Evolutionary conservation across 148 eudicot genomes (phyloP), one percentile per base, ranked within the genome.

Genomic region (Fagopyrum tataricum): DNA sequence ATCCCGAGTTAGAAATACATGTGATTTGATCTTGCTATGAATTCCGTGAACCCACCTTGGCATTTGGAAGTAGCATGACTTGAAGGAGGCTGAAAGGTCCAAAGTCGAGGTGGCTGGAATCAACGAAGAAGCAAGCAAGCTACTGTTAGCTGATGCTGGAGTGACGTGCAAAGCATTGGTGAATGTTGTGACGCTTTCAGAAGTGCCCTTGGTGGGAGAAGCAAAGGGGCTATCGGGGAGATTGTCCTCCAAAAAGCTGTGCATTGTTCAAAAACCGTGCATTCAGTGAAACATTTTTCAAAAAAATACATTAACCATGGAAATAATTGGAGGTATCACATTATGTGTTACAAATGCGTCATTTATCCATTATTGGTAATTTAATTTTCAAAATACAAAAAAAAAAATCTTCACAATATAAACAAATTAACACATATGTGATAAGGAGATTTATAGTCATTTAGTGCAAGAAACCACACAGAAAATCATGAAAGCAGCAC

Each of bases 161-260:
- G 31, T 31, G 37, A 62, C 10, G 41, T 23, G 41, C 31, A 67
- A 42, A 2, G 85, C 76, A 46, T 86, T 89, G 66, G 82, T 72
- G 0, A 85, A 81, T 69, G 21, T 15, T 10, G 71, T 14, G 70
- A 59, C 75, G 53, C 80, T 77, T 11, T 46, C n/a, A 13, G 75
- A 74, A 0, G 79, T 74, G 5, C 89, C 89, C 83, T 86, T 89
- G 4, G 77, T 81, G 4, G 96, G 96, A 20, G 96, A 93, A 14
- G 96, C 96, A 53, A 93, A 93, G 13, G 93, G 96, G 26, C 89
- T 93, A 31, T 93, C 98, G 1, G 98, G 98, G 67, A 93, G 96
- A 72, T 89, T 85, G 80, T 87, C 91, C 78, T 90, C 98, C 92
- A 70, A 31, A 31, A 31, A 43, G 72, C 72, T 70, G 52, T 18